Evolutionary conservation across 2,329 filamentous ascomycete species (phyloP).

Genomic region (Torrubiellomyces zombiae): DNA sequence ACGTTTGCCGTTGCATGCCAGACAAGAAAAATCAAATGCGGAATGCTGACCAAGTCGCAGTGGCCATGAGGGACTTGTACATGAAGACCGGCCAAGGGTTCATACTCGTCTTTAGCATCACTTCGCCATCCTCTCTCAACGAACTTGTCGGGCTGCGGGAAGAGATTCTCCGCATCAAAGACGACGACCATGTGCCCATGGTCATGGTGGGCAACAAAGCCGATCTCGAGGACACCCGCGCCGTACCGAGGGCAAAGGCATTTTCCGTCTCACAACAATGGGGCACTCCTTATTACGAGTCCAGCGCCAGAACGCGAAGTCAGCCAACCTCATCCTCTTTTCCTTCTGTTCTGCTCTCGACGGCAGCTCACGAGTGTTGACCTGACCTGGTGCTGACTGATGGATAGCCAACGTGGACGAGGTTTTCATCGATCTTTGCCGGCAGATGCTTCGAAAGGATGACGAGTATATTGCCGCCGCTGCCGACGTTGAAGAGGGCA

Average conservation of each 20-base stretch:
- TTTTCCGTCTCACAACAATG: constrained; percentile 77
- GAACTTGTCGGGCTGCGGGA: constrained; percentile 71
- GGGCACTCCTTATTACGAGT: constrained; percentile 84
- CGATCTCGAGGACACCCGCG: constrained; percentile 72
- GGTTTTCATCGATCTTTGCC: constrained; percentile 70
- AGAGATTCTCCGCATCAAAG: constrained; percentile 82
- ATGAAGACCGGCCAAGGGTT: constrained; percentile 92
- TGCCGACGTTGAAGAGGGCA: constrained; percentile 20
- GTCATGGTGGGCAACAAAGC: constrained; percentile 89
- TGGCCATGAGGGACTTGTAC: constrained; percentile 63
- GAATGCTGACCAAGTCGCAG: constrained; percentile 17
- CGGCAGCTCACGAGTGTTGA: not conserved
- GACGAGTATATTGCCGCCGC: constrained; percentile 23
- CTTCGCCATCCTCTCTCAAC: constrained; percentile 64
- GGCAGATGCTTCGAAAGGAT: constrained; percentile 67
- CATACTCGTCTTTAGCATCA: constrained; percentile 82
- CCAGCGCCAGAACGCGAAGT: constrained; percentile 64
- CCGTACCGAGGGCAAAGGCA: constrained; percentile 59
- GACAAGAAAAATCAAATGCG: constrained; percentile 4
- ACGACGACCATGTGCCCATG: constrained; percentile 69
- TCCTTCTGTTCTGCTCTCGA: not conserved
- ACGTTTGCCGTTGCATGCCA: no score
- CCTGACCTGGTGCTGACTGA: not conserved
- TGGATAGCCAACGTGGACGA: constrained; percentile 75
- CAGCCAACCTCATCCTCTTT: constrained; percentile 10